phyloP scores from a whole-genome alignment of 768 basidiomycete species.

The Guyanaporus albipodus region DNA sequence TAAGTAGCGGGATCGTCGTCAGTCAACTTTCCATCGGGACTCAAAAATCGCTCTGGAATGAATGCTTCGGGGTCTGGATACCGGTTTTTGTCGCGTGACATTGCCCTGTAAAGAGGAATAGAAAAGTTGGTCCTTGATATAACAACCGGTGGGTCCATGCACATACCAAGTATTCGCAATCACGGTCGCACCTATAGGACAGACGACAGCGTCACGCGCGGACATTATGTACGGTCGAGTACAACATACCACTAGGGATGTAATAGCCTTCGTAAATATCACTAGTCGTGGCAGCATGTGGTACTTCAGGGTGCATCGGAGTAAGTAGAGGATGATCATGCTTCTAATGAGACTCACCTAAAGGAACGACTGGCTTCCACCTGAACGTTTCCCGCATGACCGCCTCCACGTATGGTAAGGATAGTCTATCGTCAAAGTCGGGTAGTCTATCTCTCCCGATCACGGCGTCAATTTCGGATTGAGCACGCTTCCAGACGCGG shows the following conservation, averaged over 20 bases:
- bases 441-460: conserved; percentile 2
- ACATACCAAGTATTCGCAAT: conserved; percentile 7
- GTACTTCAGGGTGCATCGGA: conserved; percentile 2
- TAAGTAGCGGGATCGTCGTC: not conserved
- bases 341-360: not conserved
- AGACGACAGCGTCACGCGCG: not conserved
- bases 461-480: conserved; percentile 7
- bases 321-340: not conserved
- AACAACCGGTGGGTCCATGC: not conserved
- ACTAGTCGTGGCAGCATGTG: conserved; percentile 29
- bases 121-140: not conserved
- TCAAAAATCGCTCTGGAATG: not conserved
- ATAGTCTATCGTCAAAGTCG: conserved; percentile 2
- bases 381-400: conserved; percentile 5
- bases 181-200: conserved; percentile 4
- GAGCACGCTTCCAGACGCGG: conserved; percentile 10
- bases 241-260: conserved; percentile 47
- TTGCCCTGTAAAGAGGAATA: not conserved
- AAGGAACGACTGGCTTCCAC: conserved; percentile 4
- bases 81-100: not conserved
- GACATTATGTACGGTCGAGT: not conserved
- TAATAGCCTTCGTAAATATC: conserved; percentile 42
- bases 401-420: conserved; percentile 8
- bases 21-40: not conserved
- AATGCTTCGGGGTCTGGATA: not conserved